Evolutionary conservation across 805 yeast genomes (phyloP).

Genomic region (Metschnikowia gelsemii): DNA sequence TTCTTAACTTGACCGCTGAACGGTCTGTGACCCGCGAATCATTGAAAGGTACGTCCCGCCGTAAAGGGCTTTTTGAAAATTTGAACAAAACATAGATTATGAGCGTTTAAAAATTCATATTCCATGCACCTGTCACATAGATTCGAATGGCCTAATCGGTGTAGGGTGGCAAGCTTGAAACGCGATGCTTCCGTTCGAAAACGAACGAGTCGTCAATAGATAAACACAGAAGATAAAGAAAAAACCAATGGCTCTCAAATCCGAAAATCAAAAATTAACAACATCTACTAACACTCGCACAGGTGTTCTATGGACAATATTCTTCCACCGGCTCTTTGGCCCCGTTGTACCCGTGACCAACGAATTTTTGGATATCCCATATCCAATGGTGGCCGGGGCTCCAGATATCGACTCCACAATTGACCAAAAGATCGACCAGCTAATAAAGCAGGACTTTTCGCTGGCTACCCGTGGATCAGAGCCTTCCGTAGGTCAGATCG

Average conservation of each 20-base stretch:
- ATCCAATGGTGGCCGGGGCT: slow-evolving; percentile 48
- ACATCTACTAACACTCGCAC: slow-evolving; percentile 14
- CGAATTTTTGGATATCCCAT: slow-evolving; percentile 60
- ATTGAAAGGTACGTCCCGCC: slow-evolving; percentile 44
- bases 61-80: no score
- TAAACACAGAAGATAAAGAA: no score
- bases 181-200: no score
- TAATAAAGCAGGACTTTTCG: slow-evolving; percentile 31
- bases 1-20: slow-evolving; percentile 49
- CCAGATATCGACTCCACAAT: slow-evolving; percentile 50
- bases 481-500: slow-evolving; percentile 32
- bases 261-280: no score
- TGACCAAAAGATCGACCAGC: slow-evolving; percentile 34
- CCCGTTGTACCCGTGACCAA: slow-evolving; percentile 53
- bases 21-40: slow-evolving; percentile 55
- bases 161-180: no score
- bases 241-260: no score
- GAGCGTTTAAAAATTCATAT: no score
- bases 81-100: no score
- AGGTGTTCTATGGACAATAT: slow-evolving; percentile 64
- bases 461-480: slow-evolving; percentile 19
- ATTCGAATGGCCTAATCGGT: no score
- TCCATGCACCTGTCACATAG: no score
- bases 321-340: slow-evolving; percentile 70
- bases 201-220: no score